Evolutionary conservation across 768 basidiomycete genomes (phyloP).

Genomic region (Scleroderma citrinum): DNA sequence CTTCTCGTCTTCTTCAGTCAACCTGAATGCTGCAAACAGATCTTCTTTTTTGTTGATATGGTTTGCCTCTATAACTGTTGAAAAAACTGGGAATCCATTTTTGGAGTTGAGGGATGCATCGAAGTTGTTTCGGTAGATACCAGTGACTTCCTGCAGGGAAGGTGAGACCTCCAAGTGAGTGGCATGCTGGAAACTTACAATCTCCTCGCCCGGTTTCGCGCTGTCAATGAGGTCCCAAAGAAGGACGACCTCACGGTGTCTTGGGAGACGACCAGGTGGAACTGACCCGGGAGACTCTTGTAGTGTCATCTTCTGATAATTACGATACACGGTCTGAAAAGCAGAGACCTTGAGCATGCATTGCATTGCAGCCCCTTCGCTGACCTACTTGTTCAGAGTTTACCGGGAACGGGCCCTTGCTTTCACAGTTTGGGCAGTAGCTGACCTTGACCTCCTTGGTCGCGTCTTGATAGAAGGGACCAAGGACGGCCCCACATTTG

Average conservation of each 20-base stretch:
- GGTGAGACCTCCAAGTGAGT: conserved; percentile 6
- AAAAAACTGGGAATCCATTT: conserved; percentile 99
- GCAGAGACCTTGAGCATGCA: neutral
- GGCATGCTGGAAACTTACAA: conserved; percentile 48
- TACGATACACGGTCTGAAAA: conserved; percentile 90
- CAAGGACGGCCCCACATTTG: conserved; percentile 90
- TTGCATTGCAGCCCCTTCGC: neutral
- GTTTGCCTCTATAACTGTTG: conserved; percentile 96
- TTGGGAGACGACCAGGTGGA: conserved; percentile 92
- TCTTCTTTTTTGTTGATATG: conserved; percentile 99
- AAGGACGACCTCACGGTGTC: conserved; percentile 94
- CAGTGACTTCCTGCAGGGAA: conserved; percentile 80
- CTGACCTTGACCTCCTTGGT: conserved; percentile 90
- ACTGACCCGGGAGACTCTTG: conserved; percentile 98
- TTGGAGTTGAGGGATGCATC: conserved; percentile 97
- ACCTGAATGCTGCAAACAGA: conserved; percentile 93
- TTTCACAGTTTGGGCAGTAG: conserved; percentile 91
- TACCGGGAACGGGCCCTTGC: conserved; percentile 91
- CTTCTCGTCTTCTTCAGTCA: conserved; percentile 95
- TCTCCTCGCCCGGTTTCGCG: conserved; percentile 98
- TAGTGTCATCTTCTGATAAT: conserved; percentile 98
- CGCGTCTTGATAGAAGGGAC: conserved; percentile 98
- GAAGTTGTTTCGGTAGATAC: conserved; percentile 97
- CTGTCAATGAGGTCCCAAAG: conserved; percentile 98
- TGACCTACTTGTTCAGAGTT: conserved; percentile 86